Evolutionary conservation across 176 grass and related monocot genomes (phyloP).

Genomic region (Aegilops sharonensis): DNA sequence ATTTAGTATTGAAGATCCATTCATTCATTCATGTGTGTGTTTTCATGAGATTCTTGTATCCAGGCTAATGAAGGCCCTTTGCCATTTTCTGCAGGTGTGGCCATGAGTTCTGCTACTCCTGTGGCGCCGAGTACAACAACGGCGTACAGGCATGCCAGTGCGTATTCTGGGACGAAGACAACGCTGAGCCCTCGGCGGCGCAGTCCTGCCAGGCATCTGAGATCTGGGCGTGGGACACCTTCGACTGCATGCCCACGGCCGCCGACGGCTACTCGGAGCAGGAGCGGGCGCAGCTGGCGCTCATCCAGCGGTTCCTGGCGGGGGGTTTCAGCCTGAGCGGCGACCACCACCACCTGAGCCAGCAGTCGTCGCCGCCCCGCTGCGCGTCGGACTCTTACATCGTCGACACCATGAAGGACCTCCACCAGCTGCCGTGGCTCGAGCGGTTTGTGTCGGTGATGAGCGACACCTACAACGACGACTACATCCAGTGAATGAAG

Average conservation of each 20-base stretch:
- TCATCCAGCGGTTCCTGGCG: conserved; percentile 85
- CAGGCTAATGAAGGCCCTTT: conserved; percentile 1
- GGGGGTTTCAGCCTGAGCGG: conserved; percentile 80
- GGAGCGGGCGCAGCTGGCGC: conserved; percentile 83
- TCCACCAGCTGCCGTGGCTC: conserved; percentile 97
- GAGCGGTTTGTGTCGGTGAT: conserved; percentile 99
- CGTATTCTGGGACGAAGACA: conserved; percentile 62
- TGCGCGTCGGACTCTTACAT: conserved; percentile 70
- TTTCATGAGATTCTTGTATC: not conserved
- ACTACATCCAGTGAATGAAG: conserved; percentile 85
- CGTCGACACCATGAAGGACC: conserved; percentile 88
- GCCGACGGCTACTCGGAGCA: conserved; percentile 93
- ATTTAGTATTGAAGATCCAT: not conserved
- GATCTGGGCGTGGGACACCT: conserved; percentile 89
- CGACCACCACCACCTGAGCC: conserved; percentile 53
- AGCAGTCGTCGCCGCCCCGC: conserved; percentile 61
- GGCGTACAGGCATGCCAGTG: conserved; percentile 91
- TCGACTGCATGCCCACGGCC: conserved; percentile 61
- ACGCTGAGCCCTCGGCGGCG: conserved; percentile 4
- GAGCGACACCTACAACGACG: conserved; percentile 93
- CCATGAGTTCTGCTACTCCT: conserved; percentile 96
- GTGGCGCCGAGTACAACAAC: conserved; percentile 64
- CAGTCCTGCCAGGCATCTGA: conserved; percentile 63
- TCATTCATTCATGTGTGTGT: not conserved
- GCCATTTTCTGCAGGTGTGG: conserved; percentile 70